A percentile compares a stretch with the other conserved stretches of the same genome.
These are phyloP conservation scores for Suillus discolor DNA, from an alignment of 768 basidiomycete species.

Conservation along the genomic window DNA sequence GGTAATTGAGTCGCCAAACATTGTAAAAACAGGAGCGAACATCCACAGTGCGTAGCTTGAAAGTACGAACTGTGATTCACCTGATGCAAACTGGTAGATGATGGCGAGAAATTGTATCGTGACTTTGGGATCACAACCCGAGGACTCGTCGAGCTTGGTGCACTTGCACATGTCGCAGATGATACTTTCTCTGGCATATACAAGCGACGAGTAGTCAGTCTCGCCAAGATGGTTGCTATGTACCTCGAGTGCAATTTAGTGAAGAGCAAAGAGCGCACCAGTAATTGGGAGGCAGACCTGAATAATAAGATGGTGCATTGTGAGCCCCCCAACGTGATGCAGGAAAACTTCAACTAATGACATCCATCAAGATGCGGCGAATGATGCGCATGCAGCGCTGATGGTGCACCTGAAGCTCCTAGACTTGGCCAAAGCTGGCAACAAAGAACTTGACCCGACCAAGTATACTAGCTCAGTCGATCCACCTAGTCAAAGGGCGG, in stretches of 20 bases:
- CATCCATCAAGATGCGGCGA: constrained; percentile 46
- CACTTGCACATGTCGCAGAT: constrained; percentile 44
- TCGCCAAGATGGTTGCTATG: constrained; percentile 44
- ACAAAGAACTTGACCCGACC: constrained; percentile 19
- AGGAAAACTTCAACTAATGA: neutral
- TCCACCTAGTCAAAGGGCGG: constrained; percentile 9
- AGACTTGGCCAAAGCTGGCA: constrained; percentile 29
- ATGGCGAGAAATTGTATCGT: constrained; percentile 49
- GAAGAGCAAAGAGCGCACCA: constrained; percentile 48
- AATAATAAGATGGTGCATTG: constrained; percentile 41
- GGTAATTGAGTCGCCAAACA: constrained; percentile 42
- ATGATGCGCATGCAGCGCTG: constrained; percentile 51
- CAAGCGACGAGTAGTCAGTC: constrained; percentile 43
- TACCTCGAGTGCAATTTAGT: constrained; percentile 41
- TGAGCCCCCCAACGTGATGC: constrained; percentile 16
- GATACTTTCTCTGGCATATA: constrained; percentile 32
- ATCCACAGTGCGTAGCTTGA: constrained; percentile 41
- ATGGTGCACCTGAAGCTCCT: constrained; percentile 44
- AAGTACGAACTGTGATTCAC: neutral
- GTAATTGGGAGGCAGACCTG: constrained; percentile 48
- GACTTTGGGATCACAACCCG: constrained; percentile 47
- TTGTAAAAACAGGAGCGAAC: constrained; percentile 50
- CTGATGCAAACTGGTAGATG: constrained; percentile 33
- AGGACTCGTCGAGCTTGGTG: constrained; percentile 49
- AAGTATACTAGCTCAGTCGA: constrained; percentile 33